Base-by-base conservation (phyloP, 1,284 basidiomycete genomes). In the Paramarasmius palmivorus region DNA sequence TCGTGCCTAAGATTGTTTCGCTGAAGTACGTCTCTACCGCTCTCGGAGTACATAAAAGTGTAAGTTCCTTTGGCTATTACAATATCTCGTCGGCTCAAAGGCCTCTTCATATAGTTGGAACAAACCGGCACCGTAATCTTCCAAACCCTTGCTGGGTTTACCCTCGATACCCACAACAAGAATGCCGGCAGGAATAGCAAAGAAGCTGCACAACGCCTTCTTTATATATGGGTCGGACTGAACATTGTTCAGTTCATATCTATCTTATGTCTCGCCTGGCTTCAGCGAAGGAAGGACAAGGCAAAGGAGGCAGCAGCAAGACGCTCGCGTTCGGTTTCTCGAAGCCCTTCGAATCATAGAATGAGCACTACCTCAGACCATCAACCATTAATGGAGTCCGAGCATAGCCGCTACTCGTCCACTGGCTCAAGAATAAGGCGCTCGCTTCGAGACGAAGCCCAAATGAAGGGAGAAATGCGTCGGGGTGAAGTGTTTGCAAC, bases 21-120 rank as follows among this genome's bases (percentile, higher is more conserved):
- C 62, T 78, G 15, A 86, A 84, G 61, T 89, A 88, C 64, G 81
- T 92, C 36, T 87, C 88, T 2, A 90, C 90, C 1, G 89, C 88
- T 1, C 74, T 92, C 0, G 90, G 89, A 2, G 83, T 86, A 9
- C 90, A 92, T 63, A 92, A 92, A 68, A 83, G 84, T 62, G 87
- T 89, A 68, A 58, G 84, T 73, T 32, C 38, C 19, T 20, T 48
- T 22, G 7, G 37, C 26, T 42, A 23, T 36, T 8, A 25, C 35
- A 10, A 45, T 40, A 25, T 19, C 29, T 55, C 54, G 12, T 49
- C 22, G 39, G 25, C 34, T 55, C 20, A 51, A 35, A 22, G 54
- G 19, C 44, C 29, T 32, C 29, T 46, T 10, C n/a, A 34, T 50
- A 37, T 51, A 90, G 88, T 72, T 92, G 55, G 90, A 92, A 63